These are phyloP conservation scores for Acephala macrosclerotiorum DNA, from an alignment of 2,329 filamentous ascomycete species.

Conservation along the genomic window DNA sequence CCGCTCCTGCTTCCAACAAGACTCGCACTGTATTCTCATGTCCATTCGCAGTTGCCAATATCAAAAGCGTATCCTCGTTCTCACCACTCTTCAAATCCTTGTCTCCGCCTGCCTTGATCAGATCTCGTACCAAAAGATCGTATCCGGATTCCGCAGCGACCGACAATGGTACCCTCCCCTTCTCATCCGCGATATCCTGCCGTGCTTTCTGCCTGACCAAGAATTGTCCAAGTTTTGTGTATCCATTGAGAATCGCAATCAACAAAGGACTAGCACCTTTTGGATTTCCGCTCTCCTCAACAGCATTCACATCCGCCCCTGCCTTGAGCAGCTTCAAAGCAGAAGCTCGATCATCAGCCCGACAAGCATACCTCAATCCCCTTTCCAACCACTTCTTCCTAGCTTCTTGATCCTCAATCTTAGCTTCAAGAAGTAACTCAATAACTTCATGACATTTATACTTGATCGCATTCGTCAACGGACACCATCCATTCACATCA, in stretches of 20 bases:
- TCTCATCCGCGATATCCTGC: conserved; percentile 21
- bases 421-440: conserved; percentile 11
- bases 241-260: conserved; percentile 18
- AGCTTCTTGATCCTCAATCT: conserved; percentile 17
- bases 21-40: conserved; percentile 26
- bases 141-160: conserved; percentile 20
- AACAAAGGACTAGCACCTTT: conserved; percentile 19
- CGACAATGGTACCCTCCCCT: conserved; percentile 22
- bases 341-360: conserved; percentile 18
- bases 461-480: conserved; percentile 21
- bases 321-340: conserved; percentile 24
- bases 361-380: not conserved
- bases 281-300: conserved; percentile 25
- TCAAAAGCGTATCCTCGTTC: conserved; percentile 29
- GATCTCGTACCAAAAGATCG: conserved; percentile 27
- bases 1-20: conserved; percentile 21
- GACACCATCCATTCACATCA: conserved; percentile 7
- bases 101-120: conserved; percentile 26
- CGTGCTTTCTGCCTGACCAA: conserved; percentile 23
- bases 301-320: conserved; percentile 30
- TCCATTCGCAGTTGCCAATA: conserved; percentile 20
- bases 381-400: conserved; percentile 22
- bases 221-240: conserved; percentile 23
- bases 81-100: conserved; percentile 25
- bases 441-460: conserved; percentile 21